Percentiles rank a stretch among this genome's conserved stretches.
Conservation (phyloP, 495 filamentous ascomycete species). For the Neurospora tetraspora region DNA sequence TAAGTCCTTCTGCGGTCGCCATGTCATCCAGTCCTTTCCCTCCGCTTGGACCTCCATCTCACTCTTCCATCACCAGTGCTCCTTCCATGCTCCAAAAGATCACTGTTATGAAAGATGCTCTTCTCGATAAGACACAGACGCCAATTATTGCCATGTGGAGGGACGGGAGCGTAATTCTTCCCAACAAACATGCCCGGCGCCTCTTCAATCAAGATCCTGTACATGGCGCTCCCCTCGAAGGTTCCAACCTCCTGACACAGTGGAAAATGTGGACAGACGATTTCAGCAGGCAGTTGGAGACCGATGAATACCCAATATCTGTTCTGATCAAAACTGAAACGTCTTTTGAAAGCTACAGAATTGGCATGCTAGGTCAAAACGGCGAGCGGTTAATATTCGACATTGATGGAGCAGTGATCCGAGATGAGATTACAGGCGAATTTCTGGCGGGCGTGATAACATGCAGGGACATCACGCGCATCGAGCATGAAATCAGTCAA, state of each 20-base stretch:
- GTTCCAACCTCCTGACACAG: constrained; percentile 40
- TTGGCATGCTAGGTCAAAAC: constrained; percentile 48
- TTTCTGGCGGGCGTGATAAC: constrained; percentile 57
- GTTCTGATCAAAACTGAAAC: constrained; percentile 45
- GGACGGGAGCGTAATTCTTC: constrained; percentile 53
- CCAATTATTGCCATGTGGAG: constrained; percentile 65
- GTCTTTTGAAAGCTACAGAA: constrained; percentile 39
- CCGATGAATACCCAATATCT: constrained; percentile 51
- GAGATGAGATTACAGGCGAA: constrained; percentile 48
- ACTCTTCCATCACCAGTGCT: constrained; percentile 33
- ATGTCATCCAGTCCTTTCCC: constrained; percentile 44
- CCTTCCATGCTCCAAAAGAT: constrained; percentile 56
- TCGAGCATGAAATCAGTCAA: constrained; percentile 45
- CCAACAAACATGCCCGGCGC: constrained; percentile 50
- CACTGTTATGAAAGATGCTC: constrained; percentile 57
- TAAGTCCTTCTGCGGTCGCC: constrained; percentile 29
- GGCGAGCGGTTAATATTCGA: constrained; percentile 44
- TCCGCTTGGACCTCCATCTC: constrained; percentile 47
- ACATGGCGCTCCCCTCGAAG: constrained; percentile 31
- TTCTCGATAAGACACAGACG: constrained; percentile 56
- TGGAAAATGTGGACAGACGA: constrained; percentile 51
- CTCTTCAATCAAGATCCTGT: constrained; percentile 38
- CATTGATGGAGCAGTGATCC: constrained; percentile 47
- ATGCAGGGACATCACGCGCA: constrained; percentile 54
- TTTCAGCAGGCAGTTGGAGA: constrained; percentile 45